Percentiles rank a stretch among this genome's conserved stretches.
phyloP scores from a whole-genome alignment of 129 eudicot species.

The Artemisia argyi region DNA sequence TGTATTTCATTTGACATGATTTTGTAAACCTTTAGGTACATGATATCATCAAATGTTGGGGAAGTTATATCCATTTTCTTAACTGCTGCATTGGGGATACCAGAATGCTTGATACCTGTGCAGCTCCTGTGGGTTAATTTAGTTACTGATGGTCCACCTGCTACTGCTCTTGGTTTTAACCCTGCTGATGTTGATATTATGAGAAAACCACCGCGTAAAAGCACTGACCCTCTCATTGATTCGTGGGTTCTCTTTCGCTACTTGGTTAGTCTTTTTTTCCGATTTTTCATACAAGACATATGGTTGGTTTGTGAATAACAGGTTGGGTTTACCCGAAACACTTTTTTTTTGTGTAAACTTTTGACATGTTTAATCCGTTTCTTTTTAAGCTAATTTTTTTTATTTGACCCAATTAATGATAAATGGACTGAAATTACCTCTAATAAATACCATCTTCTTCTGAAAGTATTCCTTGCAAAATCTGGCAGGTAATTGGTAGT shows the following conservation, averaged over 20 bases:
- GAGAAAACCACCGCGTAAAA: slow-evolving; percentile 87
- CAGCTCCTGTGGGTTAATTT: slow-evolving; percentile 89
- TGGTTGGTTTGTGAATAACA: neutral
- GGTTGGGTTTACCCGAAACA: neutral
- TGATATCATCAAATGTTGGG: slow-evolving; percentile 92
- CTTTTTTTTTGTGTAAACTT: neutral
- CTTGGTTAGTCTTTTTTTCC: slow-evolving; percentile 45
- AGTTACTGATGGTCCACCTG: slow-evolving; percentile 94
- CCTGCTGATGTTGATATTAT: slow-evolving; percentile 84
- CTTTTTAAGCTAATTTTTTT: neutral
- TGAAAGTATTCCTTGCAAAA: neutral
- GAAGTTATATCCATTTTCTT: slow-evolving; percentile 84
- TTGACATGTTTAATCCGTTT: neutral
- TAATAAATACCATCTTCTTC: neutral
- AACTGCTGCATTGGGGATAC: slow-evolving; percentile 87
- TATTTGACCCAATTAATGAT: neutral
- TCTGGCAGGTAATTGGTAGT: slow-evolving; percentile 73
- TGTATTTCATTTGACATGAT: neutral
- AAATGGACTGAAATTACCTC: neutral
- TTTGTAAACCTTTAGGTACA: slow-evolving; percentile 52
- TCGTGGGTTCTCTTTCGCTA: slow-evolving; percentile 87
- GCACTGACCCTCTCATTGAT: slow-evolving; percentile 65
- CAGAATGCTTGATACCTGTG: slow-evolving; percentile 85
- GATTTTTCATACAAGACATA: neutral
- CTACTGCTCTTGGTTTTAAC: slow-evolving; percentile 92